Conservation (phyloP, 2,329 filamentous ascomycete species). For the Chaetomiaceae sp. region DNA sequence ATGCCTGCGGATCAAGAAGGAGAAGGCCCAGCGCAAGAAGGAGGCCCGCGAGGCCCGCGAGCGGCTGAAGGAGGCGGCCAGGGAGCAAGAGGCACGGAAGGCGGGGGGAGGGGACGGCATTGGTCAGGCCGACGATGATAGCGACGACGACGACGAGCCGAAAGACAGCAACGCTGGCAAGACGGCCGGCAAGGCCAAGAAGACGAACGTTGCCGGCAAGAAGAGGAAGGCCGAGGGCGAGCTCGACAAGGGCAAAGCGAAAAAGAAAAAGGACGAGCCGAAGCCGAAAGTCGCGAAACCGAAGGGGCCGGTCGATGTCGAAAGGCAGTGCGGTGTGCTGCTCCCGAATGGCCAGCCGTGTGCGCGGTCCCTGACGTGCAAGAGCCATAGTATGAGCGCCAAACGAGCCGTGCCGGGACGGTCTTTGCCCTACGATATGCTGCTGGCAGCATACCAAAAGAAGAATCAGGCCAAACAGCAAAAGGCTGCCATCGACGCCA, state of each 20-base stretch:
- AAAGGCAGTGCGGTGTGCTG: slow-evolving; percentile 86
- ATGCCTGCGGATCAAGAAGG: slow-evolving; percentile 80
- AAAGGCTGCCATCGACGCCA: slow-evolving; percentile 91
- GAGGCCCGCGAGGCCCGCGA: slow-evolving; percentile 68
- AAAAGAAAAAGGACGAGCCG: slow-evolving; percentile 93
- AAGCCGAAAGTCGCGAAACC: slow-evolving; percentile 80
- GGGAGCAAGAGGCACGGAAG: slow-evolving; percentile 52
- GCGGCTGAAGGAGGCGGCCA: slow-evolving; percentile 58
- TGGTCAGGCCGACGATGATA: slow-evolving; percentile 46
- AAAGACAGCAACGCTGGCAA: slow-evolving; percentile 40
- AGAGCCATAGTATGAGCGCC: slow-evolving; percentile 91
- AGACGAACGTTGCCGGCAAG: slow-evolving; percentile 59
- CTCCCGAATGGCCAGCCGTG: slow-evolving; percentile 82
- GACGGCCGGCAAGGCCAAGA: slow-evolving; percentile 61
- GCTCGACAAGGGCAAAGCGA: slow-evolving; percentile 79
- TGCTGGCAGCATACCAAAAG: slow-evolving; percentile 85
- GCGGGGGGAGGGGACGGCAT: slow-evolving; percentile 45
- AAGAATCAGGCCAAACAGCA: slow-evolving; percentile 99
- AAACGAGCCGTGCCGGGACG: slow-evolving; percentile 84
- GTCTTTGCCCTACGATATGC: slow-evolving; percentile 86
- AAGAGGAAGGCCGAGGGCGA: slow-evolving; percentile 74
- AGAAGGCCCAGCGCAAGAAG: slow-evolving; percentile 73
- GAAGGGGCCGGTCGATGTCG: slow-evolving; percentile 90
- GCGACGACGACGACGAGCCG: slow-evolving; percentile 45
- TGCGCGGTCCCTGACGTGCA: slow-evolving; percentile 85